Conservation (phyloP, 1,139 yeast genomes). For the Scheffersomyces stambukii region DNA sequence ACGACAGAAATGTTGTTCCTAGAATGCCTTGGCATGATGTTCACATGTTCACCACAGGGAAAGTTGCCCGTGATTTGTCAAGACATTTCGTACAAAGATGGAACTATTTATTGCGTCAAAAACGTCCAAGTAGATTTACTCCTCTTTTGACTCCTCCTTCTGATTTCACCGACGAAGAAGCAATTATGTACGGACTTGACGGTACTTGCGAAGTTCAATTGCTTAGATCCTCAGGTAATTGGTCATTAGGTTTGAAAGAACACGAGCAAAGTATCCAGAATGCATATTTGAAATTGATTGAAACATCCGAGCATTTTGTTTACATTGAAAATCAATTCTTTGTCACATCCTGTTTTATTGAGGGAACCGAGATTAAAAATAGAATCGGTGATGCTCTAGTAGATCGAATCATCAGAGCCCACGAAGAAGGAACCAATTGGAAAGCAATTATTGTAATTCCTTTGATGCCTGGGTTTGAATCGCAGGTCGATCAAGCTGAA, state of each 20-base stretch:
- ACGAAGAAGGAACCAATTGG: slow-evolving; percentile 75
- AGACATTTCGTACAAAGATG: slow-evolving; percentile 97
- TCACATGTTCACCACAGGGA: slow-evolving; percentile 95
- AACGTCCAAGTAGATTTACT: slow-evolving; percentile 89
- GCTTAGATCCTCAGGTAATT: slow-evolving; percentile 79
- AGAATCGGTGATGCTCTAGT: slow-evolving; percentile 95
- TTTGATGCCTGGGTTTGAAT: slow-evolving; percentile 95
- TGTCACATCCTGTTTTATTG: slow-evolving; percentile 81
- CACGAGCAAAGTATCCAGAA: slow-evolving; percentile 89
- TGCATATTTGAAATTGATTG: slow-evolving; percentile 87
- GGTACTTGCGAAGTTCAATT: slow-evolving; percentile 94
- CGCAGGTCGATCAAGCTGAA: slow-evolving; percentile 89
- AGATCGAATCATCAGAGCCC: slow-evolving; percentile 87
- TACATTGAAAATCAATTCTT: slow-evolving; percentile 95
- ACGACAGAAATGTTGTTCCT: slow-evolving; percentile 74
- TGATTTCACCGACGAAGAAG: slow-evolving; percentile 72
- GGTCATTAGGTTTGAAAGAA: slow-evolving; percentile 87
- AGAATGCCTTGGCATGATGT: slow-evolving; percentile 99
- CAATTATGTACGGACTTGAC: slow-evolving; percentile 54
- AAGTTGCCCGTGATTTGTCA: slow-evolving; percentile 86
- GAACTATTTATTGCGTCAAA: slow-evolving; percentile 90
- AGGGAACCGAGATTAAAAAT: slow-evolving; percentile 81
- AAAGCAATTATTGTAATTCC: slow-evolving; percentile 89
- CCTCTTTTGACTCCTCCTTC: slow-evolving; percentile 93
- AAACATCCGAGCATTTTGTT: slow-evolving; percentile 86